Conservation (phyloP, 371 early-diverging fungal genomes). For the Circinella umbellata region DNA sequence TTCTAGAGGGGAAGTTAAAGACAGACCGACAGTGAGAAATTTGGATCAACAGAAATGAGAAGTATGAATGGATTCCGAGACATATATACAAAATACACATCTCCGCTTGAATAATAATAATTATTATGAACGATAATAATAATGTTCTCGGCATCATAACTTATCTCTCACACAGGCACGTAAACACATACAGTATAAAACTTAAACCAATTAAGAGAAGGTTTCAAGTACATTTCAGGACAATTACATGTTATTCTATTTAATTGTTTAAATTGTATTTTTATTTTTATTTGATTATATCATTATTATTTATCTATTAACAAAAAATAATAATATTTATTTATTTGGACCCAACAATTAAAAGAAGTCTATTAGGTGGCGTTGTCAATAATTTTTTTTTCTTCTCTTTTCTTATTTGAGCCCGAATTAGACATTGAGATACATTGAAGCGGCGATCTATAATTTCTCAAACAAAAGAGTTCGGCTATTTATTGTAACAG, state of each 20-base stretch:
- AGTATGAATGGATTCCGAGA: not conserved
- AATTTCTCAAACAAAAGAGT: not conserved
- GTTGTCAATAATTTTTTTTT: not conserved
- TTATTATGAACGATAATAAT: not conserved
- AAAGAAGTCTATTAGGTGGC: not conserved
- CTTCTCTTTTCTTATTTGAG: not conserved
- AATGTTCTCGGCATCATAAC: not conserved
- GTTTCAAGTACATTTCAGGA: constrained; percentile 3
- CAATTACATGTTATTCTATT: not conserved
- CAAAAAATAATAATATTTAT: not conserved
- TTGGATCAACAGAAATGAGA: not conserved
- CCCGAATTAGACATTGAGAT: not conserved
- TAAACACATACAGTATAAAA: too few relatives aligned
- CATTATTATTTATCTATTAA: not conserved
- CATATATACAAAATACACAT: not conserved
- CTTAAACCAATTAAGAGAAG: not conserved
- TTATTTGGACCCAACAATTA: too few relatives aligned
- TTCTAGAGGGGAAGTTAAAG: not conserved
- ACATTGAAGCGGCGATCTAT: constrained; percentile 9
- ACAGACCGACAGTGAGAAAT: not conserved
- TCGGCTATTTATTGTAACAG: not conserved
- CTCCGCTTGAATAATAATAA: not conserved
- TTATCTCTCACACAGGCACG: not conserved
- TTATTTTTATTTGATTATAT: not conserved
- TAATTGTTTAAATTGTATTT: not conserved